Conservation (phyloP, 768 basidiomycete species). For the Termitomyces sp. region DNA sequence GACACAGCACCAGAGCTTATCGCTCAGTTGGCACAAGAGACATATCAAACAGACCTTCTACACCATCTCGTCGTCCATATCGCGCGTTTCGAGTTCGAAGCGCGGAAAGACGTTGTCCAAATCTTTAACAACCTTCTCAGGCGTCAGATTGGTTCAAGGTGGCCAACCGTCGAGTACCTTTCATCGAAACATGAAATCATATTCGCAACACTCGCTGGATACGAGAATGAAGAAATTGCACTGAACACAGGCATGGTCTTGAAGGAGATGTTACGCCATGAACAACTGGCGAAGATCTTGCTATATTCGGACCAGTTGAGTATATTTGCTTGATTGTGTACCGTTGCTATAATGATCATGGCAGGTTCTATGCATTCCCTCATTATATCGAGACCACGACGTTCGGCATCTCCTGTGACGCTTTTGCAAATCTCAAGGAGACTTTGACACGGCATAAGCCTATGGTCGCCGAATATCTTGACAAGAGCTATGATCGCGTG, state of each 20-base stretch:
- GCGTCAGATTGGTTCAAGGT: conserved; percentile 89
- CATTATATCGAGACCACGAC: conserved; percentile 97
- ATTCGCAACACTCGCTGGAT: conserved; percentile 87
- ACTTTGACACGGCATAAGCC: conserved; percentile 95
- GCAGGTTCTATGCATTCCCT: conserved; percentile 94
- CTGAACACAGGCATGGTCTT: conserved; percentile 98
- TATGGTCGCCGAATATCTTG: conserved; percentile 96
- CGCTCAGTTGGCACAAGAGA: conserved; percentile 94
- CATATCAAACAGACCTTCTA: conserved; percentile 88
- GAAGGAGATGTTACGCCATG: conserved; percentile 94
- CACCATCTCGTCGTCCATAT: conserved; percentile 79
- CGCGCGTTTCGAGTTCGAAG: conserved; percentile 90
- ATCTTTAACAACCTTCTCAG: conserved; percentile 87
- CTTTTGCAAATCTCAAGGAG: conserved; percentile 97
- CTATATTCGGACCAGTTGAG: conserved; percentile 92
- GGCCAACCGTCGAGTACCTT: conserved; percentile 97
- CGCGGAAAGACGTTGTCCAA: conserved; percentile 81
- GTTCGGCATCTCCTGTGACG: conserved; percentile 97
- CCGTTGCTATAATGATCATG: background rate
- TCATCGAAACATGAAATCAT: conserved; percentile 67
- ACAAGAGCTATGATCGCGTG: conserved; percentile 95
- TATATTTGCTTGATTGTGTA: conserved; percentile 14
- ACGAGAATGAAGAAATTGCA: conserved; percentile 93
- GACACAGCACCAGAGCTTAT: conserved; percentile 88
- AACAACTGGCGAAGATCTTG: conserved; percentile 85